Evolutionary conservation across 2,329 filamentous ascomycete species (phyloP), one percentile per base, ranked within the genome.

Genomic region (Cladophialophora bantiana): DNA sequence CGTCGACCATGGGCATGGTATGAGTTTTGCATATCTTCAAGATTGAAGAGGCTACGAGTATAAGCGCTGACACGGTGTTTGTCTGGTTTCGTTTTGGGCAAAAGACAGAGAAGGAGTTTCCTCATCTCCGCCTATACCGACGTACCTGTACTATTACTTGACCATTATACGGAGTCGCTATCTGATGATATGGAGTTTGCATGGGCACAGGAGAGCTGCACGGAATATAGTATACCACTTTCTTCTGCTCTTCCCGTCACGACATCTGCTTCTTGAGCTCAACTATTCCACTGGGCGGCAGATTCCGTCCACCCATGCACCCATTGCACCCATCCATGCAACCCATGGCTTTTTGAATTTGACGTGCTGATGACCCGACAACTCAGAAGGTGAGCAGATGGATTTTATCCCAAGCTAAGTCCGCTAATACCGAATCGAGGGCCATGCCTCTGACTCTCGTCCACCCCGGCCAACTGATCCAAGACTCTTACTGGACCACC

Each of bases 391-490:
- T 5, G 42, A 48, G 42, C n/a, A 50, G 45, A 40, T 68, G 66
- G 66, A 68, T 68, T 68, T 68, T 68, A 65, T 32, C 35, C 13
- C 42, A 15, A 59, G 34, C 34, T 56, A 65, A 65, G 35, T 65
- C 63, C 63, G 63, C 52, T 61, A 65, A 50, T 56, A 45, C 63
- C 63, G 57, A 53, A n/a, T 62, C 32, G 34, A 26, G 12, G 36
- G 20, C 10, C 59, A 38, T 31, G 13, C n/a, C 12, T 36, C 12
- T 9, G 10, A 7, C 20, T 2, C 10, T 61, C 18, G 12, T 15
- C 26, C 34, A 35, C 13, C 32, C 9, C 20, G 18, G 15, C 4
- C 45, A 3, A 34, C 10, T 13, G 18, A 32, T 38, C 34, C 57
- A 35, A 26, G 13, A 18, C 57, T 42, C 45, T 31, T 20, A 50